Evolutionary conservation across 495 filamentous ascomycete genomes (phyloP), one percentile per base, ranked within the genome.

Genomic region (Aspergillus indologenus): DNA sequence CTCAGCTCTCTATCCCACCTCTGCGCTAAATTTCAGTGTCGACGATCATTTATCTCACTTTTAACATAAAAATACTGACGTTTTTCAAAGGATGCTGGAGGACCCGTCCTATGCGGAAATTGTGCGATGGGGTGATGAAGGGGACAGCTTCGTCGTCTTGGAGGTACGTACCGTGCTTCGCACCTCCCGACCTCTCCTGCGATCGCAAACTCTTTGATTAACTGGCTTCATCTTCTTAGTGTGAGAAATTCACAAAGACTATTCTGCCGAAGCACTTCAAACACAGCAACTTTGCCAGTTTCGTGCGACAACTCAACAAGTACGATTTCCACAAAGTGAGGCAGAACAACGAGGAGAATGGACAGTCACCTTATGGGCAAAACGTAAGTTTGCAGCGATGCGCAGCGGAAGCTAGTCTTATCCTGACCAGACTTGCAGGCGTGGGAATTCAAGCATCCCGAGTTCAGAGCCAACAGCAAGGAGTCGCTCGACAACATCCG

Each of bases 251-350:
- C 68, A 98, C 94, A 47, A 98, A 96, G 72, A 87, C 88, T 50
- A 97, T 99, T 63, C 82, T 98, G 19, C 95, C 94, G 0, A 96
- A 96, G 69, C 94, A 99, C 70, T 98, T 98, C 81, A 99, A 98
- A 76, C 93, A 98, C 74, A 96, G 91, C 84, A 99, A 99, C 71
- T 98, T 99, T 71, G 94, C 95, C 45, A 96, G 91, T 77, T 99
- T 99, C 65, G 94, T 99, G 45, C 89, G 94, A 64, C 94, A 99
- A 72, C 78, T 99, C 50, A 99, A 99, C 79, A 99, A 99, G 71
- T 99, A 96, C 73, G 94, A 98, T 73, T 99, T 99, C 64, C 95
- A 98, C 78, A 99, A 99, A 81, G 94, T 99, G 47, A 85, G 94
- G 62, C 92, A 96, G 68, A 98, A 93, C 64, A 91, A 91, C 63